Conservation (phyloP, 1,284 basidiomycete species). For the Peniophora sp. region DNA sequence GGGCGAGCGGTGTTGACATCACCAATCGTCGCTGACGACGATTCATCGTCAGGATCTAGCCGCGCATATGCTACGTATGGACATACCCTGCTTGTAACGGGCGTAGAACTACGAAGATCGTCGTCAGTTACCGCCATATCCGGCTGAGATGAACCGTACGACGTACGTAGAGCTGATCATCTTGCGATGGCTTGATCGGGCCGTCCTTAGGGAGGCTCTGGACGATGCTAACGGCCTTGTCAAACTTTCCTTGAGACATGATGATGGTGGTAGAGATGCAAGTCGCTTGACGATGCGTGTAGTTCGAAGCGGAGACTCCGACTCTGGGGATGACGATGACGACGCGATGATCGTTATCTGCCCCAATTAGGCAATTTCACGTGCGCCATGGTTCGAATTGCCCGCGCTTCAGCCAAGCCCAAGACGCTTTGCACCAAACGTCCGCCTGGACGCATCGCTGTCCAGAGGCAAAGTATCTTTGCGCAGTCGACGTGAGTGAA, state of each 20-base stretch:
- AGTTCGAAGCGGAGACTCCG: too few species aligned
- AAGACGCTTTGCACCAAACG: too few species aligned
- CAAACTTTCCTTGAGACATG: slow-evolving; percentile 65
- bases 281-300: too few species aligned
- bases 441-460: too few species aligned
- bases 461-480: too few species aligned
- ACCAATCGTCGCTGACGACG: slow-evolving; percentile 60
- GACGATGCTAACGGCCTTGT: slow-evolving; percentile 73
- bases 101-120: slow-evolving; percentile 75
- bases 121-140: slow-evolving; percentile 5
- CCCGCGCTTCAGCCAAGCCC: too few species aligned
- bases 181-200: slow-evolving; percentile 66
- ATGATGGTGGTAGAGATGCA: slow-evolving; percentile 12
- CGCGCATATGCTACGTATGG: slow-evolving; percentile 1
- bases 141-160: slow-evolving; percentile 3
- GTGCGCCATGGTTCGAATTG: too few species aligned
- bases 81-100: slow-evolving; percentile 82
- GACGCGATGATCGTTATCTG: not conserved
- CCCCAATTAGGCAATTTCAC: too few species aligned
- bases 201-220: slow-evolving; percentile 73
- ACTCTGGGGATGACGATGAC: not conserved
- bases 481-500: too few species aligned
- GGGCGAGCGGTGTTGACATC: slow-evolving; percentile 60
- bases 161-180: slow-evolving; percentile 74
- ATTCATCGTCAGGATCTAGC: slow-evolving; percentile 1